Percentiles rank a stretch among this genome's conserved stretches.
Evolutionary conservation across 108 stramenopile genomes (phyloP).

Genomic region (Schizochytrium sp.): DNA sequence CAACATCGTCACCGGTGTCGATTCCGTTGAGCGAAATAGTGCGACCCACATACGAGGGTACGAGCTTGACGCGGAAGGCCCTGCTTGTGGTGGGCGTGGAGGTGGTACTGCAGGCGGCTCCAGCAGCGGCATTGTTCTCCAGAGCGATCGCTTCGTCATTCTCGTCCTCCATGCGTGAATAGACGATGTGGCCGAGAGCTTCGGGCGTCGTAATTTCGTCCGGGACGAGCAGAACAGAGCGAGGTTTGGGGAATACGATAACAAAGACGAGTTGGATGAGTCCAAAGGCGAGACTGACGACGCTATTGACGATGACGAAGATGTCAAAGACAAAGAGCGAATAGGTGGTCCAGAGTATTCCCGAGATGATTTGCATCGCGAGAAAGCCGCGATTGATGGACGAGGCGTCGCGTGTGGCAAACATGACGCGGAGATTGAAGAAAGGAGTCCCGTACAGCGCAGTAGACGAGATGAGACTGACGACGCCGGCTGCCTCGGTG

Average conservation of each 20-base stretch:
- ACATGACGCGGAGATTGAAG: neutral
- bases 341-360: neutral
- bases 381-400: slow-evolving; percentile 12
- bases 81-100: no score
- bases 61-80: no score
- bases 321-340: neutral
- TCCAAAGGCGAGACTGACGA: neutral
- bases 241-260: neutral
- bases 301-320: neutral
- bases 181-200: no score
- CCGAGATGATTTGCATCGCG: neutral
- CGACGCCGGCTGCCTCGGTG: neutral
- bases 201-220: no score
- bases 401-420: neutral
- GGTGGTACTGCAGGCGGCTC: no score
- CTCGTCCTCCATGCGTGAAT: no score
- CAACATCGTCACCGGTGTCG: no score
- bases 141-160: no score
- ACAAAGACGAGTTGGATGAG: neutral
- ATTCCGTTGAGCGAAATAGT: no score
- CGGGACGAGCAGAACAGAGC: no score
- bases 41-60: no score
- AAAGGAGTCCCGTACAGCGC: neutral
- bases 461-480: neutral
- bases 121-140: no score